phyloP scores from a whole-genome alignment of 2,329 filamentous ascomycete species.

The Colletotrichum shisoi region DNA sequence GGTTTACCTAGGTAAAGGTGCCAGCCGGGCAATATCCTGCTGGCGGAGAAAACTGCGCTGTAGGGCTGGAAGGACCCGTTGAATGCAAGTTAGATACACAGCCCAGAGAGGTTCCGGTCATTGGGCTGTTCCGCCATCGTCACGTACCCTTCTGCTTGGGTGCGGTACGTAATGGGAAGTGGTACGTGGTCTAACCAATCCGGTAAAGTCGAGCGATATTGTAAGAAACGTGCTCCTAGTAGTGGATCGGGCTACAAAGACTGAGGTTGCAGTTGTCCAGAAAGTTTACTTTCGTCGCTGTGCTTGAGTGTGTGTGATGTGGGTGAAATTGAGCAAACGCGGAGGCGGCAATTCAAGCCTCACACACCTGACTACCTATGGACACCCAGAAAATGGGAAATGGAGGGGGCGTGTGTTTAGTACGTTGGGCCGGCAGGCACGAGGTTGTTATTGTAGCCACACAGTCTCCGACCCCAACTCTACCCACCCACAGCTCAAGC shows the following conservation, averaged over 20 bases:
- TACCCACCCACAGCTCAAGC: slow-evolving; percentile 15
- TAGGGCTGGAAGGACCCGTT: slow-evolving; percentile 36
- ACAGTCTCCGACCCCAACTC: slow-evolving; percentile 5
- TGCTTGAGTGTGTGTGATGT: slow-evolving; percentile 21
- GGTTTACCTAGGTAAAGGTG: slow-evolving; percentile 6
- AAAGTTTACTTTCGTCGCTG: slow-evolving; percentile 1
- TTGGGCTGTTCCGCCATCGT: slow-evolving; percentile 19
- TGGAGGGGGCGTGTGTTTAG: slow-evolving; percentile 33
- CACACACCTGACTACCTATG: neutral
- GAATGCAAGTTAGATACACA: slow-evolving; percentile 38
- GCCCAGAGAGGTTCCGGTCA: slow-evolving; percentile 25
- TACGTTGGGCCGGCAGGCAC: neutral
- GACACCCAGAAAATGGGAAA: slow-evolving; percentile 34
- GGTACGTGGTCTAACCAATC: slow-evolving; percentile 1
- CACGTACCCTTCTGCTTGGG: slow-evolving; percentile 4
- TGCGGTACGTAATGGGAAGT: neutral
- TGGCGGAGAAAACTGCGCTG: slow-evolving; percentile 24
- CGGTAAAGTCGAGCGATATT: slow-evolving; percentile 25
- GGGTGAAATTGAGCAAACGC: slow-evolving; percentile 24
- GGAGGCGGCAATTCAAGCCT: slow-evolving; percentile 31
- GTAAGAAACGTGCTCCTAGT: slow-evolving; percentile 12
- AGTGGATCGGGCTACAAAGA: slow-evolving; percentile 19
- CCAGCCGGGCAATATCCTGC: slow-evolving; percentile 30
- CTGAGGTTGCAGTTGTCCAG: slow-evolving; percentile 27
- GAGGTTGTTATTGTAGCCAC: neutral